Evolutionary conservation across 805 yeast genomes (phyloP).

Genomic region (Wickerhamiella bombiphila): DNA sequence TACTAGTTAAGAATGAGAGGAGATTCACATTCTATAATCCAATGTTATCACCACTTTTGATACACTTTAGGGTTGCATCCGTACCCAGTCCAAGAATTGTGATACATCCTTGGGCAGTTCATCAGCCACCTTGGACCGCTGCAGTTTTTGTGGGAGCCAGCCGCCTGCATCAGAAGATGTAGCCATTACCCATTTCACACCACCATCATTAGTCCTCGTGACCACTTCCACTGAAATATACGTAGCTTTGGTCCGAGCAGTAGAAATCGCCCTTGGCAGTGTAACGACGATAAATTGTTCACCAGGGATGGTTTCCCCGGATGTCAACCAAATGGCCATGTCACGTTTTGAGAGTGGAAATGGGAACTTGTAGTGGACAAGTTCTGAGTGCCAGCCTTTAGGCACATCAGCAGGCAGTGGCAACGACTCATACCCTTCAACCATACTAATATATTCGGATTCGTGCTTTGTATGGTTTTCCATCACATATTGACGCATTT

Average conservation of each 20-base stretch:
- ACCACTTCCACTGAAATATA: conserved; percentile 27
- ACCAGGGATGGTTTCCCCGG: conserved; percentile 19
- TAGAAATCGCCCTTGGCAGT: conserved; percentile 20
- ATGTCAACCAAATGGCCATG: conserved; percentile 25
- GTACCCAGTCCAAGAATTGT: conserved; percentile 19
- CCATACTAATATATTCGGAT: conserved; percentile 24
- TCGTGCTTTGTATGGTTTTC: conserved; percentile 28
- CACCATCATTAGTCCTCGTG: conserved; percentile 11
- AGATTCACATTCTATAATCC: too few species aligned
- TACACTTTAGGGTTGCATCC: too few species aligned
- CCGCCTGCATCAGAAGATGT: conserved; percentile 29
- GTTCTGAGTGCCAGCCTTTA: conserved; percentile 18
- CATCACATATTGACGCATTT: conserved; percentile 20
- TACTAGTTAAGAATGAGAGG: too few species aligned
- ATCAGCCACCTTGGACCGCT: conserved; percentile 21
- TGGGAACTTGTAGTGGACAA: conserved; percentile 24
- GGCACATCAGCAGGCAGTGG: conserved; percentile 10
- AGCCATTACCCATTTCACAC: conserved; percentile 28
- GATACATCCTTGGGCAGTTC: conserved; percentile 27
- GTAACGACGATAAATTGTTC: conserved; percentile 25
- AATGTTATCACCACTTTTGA: too few species aligned
- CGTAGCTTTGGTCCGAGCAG: conserved; percentile 18
- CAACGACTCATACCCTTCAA: conserved; percentile 19
- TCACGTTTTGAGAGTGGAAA: conserved; percentile 23
- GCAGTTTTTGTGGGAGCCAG: conserved; percentile 26